Conservation (phyloP, 129 eudicot genomes). For the Helianthus tuberosus region DNA sequence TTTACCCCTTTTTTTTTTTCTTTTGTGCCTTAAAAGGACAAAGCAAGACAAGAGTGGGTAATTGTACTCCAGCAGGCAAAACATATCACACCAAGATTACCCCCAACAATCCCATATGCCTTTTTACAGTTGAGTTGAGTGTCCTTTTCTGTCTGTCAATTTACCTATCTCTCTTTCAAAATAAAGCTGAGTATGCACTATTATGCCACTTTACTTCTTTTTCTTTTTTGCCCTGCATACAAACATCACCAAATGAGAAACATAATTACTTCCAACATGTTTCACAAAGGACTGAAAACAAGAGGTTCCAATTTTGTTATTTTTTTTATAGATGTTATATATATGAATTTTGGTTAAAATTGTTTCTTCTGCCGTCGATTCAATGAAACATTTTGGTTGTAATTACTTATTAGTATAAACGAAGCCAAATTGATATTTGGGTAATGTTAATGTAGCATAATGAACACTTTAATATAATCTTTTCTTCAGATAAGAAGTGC, state of each 20-base stretch:
- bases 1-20: conserved; percentile 17
- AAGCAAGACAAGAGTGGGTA: conserved; percentile 49
- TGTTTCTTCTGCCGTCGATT: too few relatives aligned
- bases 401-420: too few relatives aligned
- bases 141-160: conserved; percentile 45
- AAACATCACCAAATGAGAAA: conserved; percentile 1
- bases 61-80: conserved; percentile 58
- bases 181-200: conserved; percentile 46
- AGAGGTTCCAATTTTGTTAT: too few relatives aligned
- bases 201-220: conserved; percentile 32
- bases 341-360: too few relatives aligned
- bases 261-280: background rate
- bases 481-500: conserved; percentile 16
- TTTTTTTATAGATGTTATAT: too few relatives aligned
- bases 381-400: too few relatives aligned
- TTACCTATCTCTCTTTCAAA: conserved; percentile 28
- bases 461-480: too few relatives aligned
- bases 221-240: conserved; percentile 41
- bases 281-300: too few relatives aligned
- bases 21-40: conserved; percentile 24
- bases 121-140: conserved; percentile 40
- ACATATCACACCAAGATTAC: conserved; percentile 65
- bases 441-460: too few relatives aligned
- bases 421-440: too few relatives aligned
- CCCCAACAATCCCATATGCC: conserved; percentile 7